These are phyloP conservation scores for Pistacia vera DNA, from an alignment of 345 rosid genomes.

Conservation along the genomic window DNA sequence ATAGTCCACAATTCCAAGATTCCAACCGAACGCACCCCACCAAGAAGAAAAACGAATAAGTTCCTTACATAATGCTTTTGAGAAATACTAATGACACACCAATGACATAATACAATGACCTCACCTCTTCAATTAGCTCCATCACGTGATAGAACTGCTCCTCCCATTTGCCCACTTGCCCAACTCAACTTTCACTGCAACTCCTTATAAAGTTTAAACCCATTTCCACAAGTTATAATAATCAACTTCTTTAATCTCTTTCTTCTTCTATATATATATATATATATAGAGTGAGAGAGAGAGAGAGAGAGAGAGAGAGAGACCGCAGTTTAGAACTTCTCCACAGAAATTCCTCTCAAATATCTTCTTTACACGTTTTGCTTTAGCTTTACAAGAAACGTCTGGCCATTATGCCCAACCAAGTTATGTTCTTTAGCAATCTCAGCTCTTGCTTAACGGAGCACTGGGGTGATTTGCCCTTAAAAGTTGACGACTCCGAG, in stretches of 20 bases:
- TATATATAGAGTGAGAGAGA: background rate
- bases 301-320: too few relatives aligned
- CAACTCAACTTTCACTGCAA: background rate
- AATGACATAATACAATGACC: background rate
- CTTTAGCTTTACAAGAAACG: background rate
- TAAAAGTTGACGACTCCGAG: constrained; percentile 53
- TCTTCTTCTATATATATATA: background rate
- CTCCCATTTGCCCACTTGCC: constrained; percentile 4
- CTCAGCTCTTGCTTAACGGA: constrained; percentile 58
- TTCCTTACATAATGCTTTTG: background rate
- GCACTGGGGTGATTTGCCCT: constrained; percentile 66
- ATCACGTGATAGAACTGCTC: background rate
- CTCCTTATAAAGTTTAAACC: background rate
- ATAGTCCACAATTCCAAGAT: too few relatives aligned
- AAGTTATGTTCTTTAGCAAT: constrained; percentile 16
- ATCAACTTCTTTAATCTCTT: background rate
- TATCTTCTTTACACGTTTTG: background rate
- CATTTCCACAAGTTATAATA: background rate
- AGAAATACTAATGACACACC: background rate
- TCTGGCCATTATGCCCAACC: background rate
- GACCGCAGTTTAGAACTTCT: background rate
- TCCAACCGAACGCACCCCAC: too few relatives aligned
- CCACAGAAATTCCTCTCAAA: background rate
- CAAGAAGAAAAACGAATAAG: background rate
- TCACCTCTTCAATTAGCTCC: background rate